A percentile compares a stretch with the other conserved stretches of the same genome.
phyloP scores from a whole-genome alignment of 129 eudicot species.

The Centaurea solstitialis region DNA sequence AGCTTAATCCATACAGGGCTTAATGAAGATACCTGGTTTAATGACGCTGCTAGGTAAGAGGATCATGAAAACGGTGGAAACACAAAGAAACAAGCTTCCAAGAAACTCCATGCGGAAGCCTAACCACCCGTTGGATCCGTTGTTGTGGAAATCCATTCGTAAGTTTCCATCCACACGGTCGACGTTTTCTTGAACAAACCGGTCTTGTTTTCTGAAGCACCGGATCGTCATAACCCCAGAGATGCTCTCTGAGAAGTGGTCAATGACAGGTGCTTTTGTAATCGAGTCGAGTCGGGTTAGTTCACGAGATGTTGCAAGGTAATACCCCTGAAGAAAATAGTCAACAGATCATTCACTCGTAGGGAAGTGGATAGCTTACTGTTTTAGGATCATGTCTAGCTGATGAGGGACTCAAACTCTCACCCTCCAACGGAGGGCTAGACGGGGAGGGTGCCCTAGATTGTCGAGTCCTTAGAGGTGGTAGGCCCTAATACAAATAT shows the following conservation, averaged over 20 bases:
- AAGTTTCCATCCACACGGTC: constrained; percentile 54
- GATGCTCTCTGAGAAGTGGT: constrained; percentile 71
- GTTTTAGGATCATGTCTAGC: no score
- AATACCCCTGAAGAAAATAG: constrained; percentile 49
- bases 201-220: constrained; percentile 50
- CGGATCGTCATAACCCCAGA: constrained; percentile 73
- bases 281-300: constrained; percentile 64
- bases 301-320: constrained; percentile 71
- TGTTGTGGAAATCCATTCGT: constrained; percentile 68
- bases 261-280: constrained; percentile 71
- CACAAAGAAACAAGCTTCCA: constrained; percentile 57
- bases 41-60: constrained; percentile 54
- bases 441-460: no score
- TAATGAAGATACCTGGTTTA: constrained; percentile 45
- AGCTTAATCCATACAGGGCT: not conserved
- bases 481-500: not conserved
- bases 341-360: not conserved
- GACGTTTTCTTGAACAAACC: constrained; percentile 51
- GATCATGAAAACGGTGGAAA: constrained; percentile 58
- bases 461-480: not conserved
- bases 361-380: not conserved
- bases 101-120: constrained; percentile 70
- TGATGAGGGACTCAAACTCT: no score
- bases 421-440: no score
- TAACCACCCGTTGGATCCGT: constrained; percentile 70